phyloP scores from a whole-genome alignment of 768 basidiomycete species.

The Kwoniella botswanensis region DNA sequence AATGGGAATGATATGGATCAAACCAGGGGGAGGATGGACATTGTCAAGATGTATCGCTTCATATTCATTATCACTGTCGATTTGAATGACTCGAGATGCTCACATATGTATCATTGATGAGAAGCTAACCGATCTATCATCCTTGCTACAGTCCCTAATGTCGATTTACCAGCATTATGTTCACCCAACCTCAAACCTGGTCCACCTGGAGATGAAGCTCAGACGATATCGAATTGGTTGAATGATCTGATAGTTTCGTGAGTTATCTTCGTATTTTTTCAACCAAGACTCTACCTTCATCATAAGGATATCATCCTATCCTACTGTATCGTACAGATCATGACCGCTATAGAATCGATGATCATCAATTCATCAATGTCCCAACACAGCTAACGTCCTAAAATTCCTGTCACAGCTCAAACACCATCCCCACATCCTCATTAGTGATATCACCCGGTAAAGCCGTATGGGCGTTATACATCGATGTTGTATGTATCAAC shows the following conservation, averaged over 20 bases:
- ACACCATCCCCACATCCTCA: conserved; percentile 57
- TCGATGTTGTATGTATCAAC: conserved; percentile 94
- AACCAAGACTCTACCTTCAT: too few species aligned
- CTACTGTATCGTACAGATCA: too few species aligned
- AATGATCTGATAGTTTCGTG: conserved; percentile 78
- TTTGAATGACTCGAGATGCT: too few species aligned
- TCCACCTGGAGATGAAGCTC: conserved; percentile 91
- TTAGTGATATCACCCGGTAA: conserved; percentile 81
- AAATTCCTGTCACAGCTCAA: conserved; percentile 2
- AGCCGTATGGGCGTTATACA: conserved; percentile 89
- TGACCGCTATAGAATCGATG: background rate
- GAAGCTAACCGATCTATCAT: background rate
- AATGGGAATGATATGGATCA: too few species aligned
- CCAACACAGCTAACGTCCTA: background rate
- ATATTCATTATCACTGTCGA: background rate
- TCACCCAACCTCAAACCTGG: conserved; percentile 94
- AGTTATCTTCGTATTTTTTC: conserved; percentile 38
- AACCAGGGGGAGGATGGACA: too few species aligned
- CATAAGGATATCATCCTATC: too few species aligned
- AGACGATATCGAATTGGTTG: conserved; percentile 81
- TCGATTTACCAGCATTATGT: conserved; percentile 91
- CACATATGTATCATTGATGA: background rate
- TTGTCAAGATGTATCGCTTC: background rate
- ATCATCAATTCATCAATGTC: background rate
- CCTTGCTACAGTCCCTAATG: conserved; percentile 74